Percentiles rank a stretch among this genome's conserved stretches.
phyloP scores from a whole-genome alignment of 495 filamentous ascomycete genomes.

The Beverwykella pulmonaria region DNA sequence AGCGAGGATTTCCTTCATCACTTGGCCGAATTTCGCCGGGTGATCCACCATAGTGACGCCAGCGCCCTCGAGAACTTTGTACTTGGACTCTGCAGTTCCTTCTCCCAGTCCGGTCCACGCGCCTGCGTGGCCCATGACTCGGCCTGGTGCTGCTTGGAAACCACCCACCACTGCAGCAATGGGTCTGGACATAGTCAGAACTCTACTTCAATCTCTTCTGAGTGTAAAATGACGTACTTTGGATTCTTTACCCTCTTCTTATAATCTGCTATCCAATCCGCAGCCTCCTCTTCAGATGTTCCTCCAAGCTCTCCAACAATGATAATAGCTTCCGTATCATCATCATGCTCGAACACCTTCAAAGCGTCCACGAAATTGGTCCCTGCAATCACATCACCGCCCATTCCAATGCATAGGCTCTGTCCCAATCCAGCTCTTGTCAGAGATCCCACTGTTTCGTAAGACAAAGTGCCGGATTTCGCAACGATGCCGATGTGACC shows the following conservation, averaged over 20 bases:
- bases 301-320: constrained; percentile 89
- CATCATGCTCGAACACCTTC: constrained; percentile 70
- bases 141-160: constrained; percentile 62
- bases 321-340: constrained; percentile 78
- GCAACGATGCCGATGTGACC: constrained; percentile 81
- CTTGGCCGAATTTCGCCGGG: constrained; percentile 75
- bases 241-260: constrained; percentile 58
- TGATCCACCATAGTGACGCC: constrained; percentile 79
- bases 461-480: constrained; percentile 86
- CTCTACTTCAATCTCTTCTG: constrained; percentile 12
- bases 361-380: constrained; percentile 81
- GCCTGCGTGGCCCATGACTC: constrained; percentile 89
- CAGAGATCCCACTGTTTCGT: constrained; percentile 83
- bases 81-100: constrained; percentile 65
- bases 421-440: constrained; percentile 82
- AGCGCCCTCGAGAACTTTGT: constrained; percentile 66
- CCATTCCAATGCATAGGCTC: constrained; percentile 84
- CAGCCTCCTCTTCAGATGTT: constrained; percentile 75
- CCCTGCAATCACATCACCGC: constrained; percentile 81
- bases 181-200: constrained; percentile 55
- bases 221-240: constrained; percentile 58
- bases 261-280: constrained; percentile 77
- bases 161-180: constrained; percentile 81
- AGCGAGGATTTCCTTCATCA: constrained; percentile 63
- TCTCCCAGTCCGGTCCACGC: constrained; percentile 73